These are phyloP conservation scores for Nannochloropsis gaditana DNA, from an alignment of 108 stramenopile genomes.

Conservation along the genomic window DNA sequence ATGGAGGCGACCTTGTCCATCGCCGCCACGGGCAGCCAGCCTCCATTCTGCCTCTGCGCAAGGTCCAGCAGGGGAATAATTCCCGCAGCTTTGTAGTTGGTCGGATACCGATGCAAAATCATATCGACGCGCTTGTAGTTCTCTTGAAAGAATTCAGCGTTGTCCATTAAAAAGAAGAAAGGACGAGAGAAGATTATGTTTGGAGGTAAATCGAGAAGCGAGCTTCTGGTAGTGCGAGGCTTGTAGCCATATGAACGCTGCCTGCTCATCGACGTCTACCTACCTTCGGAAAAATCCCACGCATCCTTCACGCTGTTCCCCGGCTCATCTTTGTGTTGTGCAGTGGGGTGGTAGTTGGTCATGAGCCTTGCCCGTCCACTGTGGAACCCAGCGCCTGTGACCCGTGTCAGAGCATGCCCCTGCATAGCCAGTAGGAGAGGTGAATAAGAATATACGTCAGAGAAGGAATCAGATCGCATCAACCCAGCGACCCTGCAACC, in stretches of 20 bases:
- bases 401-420: neutral
- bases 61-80: constrained; percentile 89
- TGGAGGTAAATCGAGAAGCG: too few species aligned
- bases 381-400: neutral
- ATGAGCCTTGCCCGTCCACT: neutral
- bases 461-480: too few species aligned
- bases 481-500: too few species aligned
- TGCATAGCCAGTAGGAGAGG: too few species aligned
- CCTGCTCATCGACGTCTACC: neutral
- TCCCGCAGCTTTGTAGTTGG: constrained; percentile 92
- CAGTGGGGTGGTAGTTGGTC: neutral
- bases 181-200: too few species aligned
- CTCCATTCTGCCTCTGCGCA: constrained; percentile 87
- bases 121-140: constrained; percentile 85
- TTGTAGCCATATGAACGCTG: too few species aligned
- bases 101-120: constrained; percentile 87
- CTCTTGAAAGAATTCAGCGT: constrained; percentile 85
- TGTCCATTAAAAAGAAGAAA: neutral
- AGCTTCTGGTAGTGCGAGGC: too few species aligned
- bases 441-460: too few species aligned
- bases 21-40: constrained; percentile 95
- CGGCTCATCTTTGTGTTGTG: constrained; percentile 4
- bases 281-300: neutral
- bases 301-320: constrained; percentile 14
- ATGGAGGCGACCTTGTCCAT: constrained; percentile 97